A percentile compares a stretch with the other conserved stretches of the same genome.
phyloP scores from a whole-genome alignment of 495 filamentous ascomycete species.

The Aspergillus funiculosus region DNA sequence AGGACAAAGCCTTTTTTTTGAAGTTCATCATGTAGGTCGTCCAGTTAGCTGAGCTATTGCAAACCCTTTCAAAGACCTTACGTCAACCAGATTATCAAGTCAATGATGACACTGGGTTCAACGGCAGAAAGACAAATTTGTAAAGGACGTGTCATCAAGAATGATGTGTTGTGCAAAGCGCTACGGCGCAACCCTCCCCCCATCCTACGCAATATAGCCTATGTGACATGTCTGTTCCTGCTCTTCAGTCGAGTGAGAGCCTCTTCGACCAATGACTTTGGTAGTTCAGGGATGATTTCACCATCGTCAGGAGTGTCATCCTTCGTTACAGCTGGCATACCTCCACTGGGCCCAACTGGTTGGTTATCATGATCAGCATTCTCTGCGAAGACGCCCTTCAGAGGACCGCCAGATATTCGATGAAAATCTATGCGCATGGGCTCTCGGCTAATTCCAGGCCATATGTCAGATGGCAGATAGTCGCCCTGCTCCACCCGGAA shows the following conservation, averaged over 20 bases:
- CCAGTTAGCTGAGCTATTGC: too few species aligned
- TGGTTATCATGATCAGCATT: slow-evolving; percentile 1
- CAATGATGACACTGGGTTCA: too few species aligned
- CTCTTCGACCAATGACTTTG: slow-evolving; percentile 49
- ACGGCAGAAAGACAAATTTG: too few species aligned
- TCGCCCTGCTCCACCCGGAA: slow-evolving; percentile 82
- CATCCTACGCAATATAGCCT: too few species aligned
- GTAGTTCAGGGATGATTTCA: slow-evolving; percentile 48
- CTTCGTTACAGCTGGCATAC: background rate
- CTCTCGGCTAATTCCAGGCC: slow-evolving; percentile 63
- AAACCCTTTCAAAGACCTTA: too few species aligned
- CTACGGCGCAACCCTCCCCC: too few species aligned
- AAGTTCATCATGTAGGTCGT: slow-evolving; percentile 32
- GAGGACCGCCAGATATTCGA: slow-evolving; percentile 34
- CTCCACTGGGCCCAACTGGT: slow-evolving; percentile 6
- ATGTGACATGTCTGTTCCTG: slow-evolving; percentile 20
- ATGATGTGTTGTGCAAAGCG: too few species aligned
- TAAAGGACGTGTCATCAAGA: too few species aligned
- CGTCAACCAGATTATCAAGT: too few species aligned
- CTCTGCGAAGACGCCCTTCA: slow-evolving; percentile 21
- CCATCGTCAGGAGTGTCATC: slow-evolving; percentile 27
- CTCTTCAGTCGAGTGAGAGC: slow-evolving; percentile 40
- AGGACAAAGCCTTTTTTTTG: slow-evolving; percentile 22
- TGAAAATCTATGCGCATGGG: slow-evolving; percentile 54
- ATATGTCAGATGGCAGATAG: slow-evolving; percentile 82